Percentiles rank a stretch among this genome's conserved stretches.
These are phyloP conservation scores for Fistulifera pelliculosa DNA, from an alignment of 108 stramenopile genomes.

Conservation along the genomic window DNA sequence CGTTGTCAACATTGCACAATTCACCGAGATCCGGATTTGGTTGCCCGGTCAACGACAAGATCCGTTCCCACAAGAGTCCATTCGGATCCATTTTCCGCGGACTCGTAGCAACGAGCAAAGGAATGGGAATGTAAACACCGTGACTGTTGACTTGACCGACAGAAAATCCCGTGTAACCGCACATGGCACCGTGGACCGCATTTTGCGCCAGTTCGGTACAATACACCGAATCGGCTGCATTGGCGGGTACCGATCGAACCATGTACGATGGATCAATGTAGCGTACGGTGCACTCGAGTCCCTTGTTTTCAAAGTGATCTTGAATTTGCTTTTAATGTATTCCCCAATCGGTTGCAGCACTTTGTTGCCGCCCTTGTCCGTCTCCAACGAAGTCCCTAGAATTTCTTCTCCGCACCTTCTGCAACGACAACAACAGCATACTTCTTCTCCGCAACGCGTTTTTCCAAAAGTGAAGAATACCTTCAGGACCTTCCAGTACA, in stretches of 20 bases:
- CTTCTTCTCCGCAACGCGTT: constrained; percentile 28
- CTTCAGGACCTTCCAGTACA: constrained; percentile 64
- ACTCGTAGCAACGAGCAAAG: constrained; percentile 47
- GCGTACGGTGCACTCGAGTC: constrained; percentile 42
- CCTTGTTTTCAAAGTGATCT: constrained; percentile 15
- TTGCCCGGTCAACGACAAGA: constrained; percentile 62
- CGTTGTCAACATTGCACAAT: no score
- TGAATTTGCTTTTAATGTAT: constrained; percentile 17
- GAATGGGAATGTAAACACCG: constrained; percentile 69
- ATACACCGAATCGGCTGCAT: constrained; percentile 73
- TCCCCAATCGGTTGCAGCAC: constrained; percentile 16
- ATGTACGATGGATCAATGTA: constrained; percentile 90
- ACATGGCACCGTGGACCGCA: constrained; percentile 90
- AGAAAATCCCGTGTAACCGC: constrained; percentile 75
- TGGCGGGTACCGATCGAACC: constrained; percentile 80
- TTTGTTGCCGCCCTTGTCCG: constrained; percentile 23
- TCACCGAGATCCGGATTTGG: constrained; percentile 40
- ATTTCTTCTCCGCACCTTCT: constrained; percentile 40
- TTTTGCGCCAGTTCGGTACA: constrained; percentile 87
- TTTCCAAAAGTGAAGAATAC: constrained; percentile 63
- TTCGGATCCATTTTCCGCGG: constrained; percentile 56
- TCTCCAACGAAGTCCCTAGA: constrained; percentile 10
- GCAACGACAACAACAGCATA: constrained; percentile 37
- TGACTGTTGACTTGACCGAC: constrained; percentile 76
- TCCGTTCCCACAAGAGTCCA: constrained; percentile 72